These are phyloP conservation scores for Ophiostoma sp. DNA, from an alignment of 2,329 filamentous ascomycete genomes.

Conservation along the genomic window DNA sequence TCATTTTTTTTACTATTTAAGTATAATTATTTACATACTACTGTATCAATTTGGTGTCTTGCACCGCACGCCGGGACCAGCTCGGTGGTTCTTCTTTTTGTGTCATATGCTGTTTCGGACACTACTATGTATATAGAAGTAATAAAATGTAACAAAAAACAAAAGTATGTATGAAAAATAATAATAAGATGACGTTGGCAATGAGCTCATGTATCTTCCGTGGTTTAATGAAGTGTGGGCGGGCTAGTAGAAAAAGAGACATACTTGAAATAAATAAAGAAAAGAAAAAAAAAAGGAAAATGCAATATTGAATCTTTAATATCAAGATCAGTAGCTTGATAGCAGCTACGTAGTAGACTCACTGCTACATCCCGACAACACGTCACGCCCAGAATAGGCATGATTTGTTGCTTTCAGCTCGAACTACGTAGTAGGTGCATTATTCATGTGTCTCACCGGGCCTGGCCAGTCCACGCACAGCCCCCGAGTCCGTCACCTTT, in stretches of 20 bases:
- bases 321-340: background rate
- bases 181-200: background rate
- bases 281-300: background rate
- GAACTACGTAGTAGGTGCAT: background rate
- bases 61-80: background rate
- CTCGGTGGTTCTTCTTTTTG: slow-evolving; percentile 11
- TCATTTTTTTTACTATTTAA: background rate
- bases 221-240: background rate
- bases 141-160: background rate
- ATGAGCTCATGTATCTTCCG: background rate
- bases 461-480: background rate
- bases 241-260: background rate
- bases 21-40: background rate
- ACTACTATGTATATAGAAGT: no score
- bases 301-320: background rate
- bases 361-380: background rate
- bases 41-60: background rate
- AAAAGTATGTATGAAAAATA: background rate
- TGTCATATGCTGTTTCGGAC: slow-evolving; percentile 5
- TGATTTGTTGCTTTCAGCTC: background rate
- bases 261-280: background rate
- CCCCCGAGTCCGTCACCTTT: background rate
- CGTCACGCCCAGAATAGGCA: background rate
- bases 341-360: background rate
- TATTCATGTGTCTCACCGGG: slow-evolving; percentile 10